Base-by-base conservation (phyloP, 352 stramenopile species). In the Hyaloperonospora brassicae region DNA sequence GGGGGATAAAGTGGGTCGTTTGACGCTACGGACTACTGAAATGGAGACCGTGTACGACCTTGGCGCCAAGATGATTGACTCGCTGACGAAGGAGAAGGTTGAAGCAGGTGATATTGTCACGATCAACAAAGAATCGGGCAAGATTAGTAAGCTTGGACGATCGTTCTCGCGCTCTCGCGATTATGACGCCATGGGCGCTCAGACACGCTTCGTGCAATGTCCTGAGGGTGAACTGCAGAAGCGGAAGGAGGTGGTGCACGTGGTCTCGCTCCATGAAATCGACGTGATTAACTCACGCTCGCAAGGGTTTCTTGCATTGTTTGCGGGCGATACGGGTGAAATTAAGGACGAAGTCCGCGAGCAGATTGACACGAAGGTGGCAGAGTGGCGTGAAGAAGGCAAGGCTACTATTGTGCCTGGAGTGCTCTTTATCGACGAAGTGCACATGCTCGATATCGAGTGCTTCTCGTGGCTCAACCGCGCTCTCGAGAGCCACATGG, bases 11-110 rank as follows among this genome's bases (percentile, higher is more conserved):
- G 70, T 88, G 10, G 97, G 97, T 39, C 77, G 96, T 21, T 73
- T 99, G 36, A 99, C 96, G 34, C 72, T 99, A 23, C 98, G 97
- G 46, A 99, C 96, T 47, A 99, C 97, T 1, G 97, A 99, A 71
- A 99, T 99, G 97, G 96, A 99, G 84, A 99, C 97, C 0, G 95
- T 99, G 17, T 99, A 99, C 70, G 97, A 99, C 72, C 85, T 99
- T 8, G 97, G 97, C 44, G 85, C 87, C 25, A 99, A 99, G 86
- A 99, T 99, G 97, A 99, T 99, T 78, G 97, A 99, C 65, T 90
- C 91, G 51, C 65, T 99, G 27, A 96, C 93, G n/a, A 98, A 98
- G 63, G 96, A 99, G 71, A 98, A 98, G 72, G 80, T 99, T 17
- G 89, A 96, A 35, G 96, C 96, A 5, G 97, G 97, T 25, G 97